Evolutionary conservation across 371 early-diverging fungal species (phyloP), one percentile per base, ranked within the genome.

Genomic region (Dichotomocladium elegans): DNA sequence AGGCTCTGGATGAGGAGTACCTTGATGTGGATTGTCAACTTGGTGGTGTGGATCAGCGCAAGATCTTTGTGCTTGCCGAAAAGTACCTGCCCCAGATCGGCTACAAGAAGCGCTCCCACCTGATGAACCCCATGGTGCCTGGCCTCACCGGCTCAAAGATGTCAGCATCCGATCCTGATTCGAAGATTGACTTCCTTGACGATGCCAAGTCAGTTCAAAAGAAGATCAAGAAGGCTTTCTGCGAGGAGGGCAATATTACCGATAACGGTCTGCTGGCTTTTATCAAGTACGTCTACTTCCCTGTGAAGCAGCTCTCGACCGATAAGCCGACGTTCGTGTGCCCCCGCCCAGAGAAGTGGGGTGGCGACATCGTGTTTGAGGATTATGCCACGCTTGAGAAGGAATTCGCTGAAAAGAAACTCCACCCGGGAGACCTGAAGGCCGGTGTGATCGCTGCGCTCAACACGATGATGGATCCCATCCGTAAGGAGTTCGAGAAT

Each of bases 111-210:
- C 90, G 99, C 47, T 81, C 93, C 17, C 99, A 99, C 66, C 79
- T 99, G 63, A 99, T 99, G 99, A 99, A 99, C 80, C 82, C 89
- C n/a, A 99, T 99, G 99, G 93, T 99, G 0, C 96, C 98, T 27
- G 99, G 99, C 19, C 82, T 99, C 46, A 82, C 90, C 26, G 98
- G 99, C 2, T 80, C 88, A 54, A 99, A 99, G 76, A 99, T 99
- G 99, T 90, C 91, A 54, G 83, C 99, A 10, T 99, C 99, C 7
- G 99, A 99, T 55, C 90, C 94, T 24, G 88, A 95, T 61, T 95
- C 97, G 47, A 99, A 99, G 83, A 94, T 99, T 60, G 99, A 99
- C 67, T 74, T 99, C 47, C 79, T 96, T 55, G 99, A 99, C 69
- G 81, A 83, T 30, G 77, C 88, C 28, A 87, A 92, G 63, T 66